Base-by-base conservation (phyloP, 352 stramenopile genomes). In the Phytophthora uliginosa region DNA sequence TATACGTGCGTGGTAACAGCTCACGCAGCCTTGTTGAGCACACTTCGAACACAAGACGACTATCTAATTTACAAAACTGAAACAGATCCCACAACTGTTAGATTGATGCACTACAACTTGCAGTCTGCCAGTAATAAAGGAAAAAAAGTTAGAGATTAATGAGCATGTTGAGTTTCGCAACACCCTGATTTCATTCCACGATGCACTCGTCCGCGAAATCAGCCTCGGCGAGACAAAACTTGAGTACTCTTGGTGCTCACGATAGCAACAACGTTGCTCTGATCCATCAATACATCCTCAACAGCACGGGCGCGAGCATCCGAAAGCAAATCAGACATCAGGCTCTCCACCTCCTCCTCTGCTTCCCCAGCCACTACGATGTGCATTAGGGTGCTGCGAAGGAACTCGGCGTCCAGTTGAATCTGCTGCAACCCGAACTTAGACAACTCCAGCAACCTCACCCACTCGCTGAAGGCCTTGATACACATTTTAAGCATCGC, bases 241-340 rank as follows among this genome's bases (percentile, higher is more conserved):
- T 93, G 87, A 18, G 82, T 86, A 67, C 86, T 95, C 61, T 91
- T 93, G 15, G 86, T 90, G 58, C 88, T 95, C 24, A 96, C 89
- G 58, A 96, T 95, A 8, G 88, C 89, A 22, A 93, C 86, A 26
- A 96, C 79, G 28, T 78, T 92, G 71, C 85, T 95, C 28, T 93
- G 85, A 42, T 96, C 88, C 88, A 96, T 94, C n/a, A 96, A 63
- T 13, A 80, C 53, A 51, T 94, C 86, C 36, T 94, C 81, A 7
- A 78, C 18, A 2, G 89, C 77, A 8, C 88, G 83, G 50, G 89
- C 81, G n/a, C 86, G 86, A 18, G 86, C 85, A 60, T 86, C 94
- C n/a, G 88, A 92, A 12, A 96, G 69, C 50, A 96, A 38, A 42
- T 95, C 88, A 0, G 85, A 94, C 24, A 96, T 58, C 58, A 96